Base-by-base conservation (phyloP, 345 rosid genomes). In the Gossypium thurberi region DNA sequence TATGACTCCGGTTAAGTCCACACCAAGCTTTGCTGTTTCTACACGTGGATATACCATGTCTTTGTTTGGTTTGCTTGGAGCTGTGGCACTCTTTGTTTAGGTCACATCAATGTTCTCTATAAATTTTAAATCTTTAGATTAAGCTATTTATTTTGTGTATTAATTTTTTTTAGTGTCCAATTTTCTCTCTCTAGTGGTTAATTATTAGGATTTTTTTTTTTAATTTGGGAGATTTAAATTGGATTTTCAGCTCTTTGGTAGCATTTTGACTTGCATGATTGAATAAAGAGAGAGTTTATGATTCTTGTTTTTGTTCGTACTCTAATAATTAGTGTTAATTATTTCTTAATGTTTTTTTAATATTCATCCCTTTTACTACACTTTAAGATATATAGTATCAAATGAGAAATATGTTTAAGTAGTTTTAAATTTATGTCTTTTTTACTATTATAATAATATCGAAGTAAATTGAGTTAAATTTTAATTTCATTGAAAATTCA, bases 61-160 rank as follows among this genome's bases (percentile, higher is more conserved):
- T 15, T 70, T 75, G 74, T 53, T 77, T 26, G 81, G 71, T 23
- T 65, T 81, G 47, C 52, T 82, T 18, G 87, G 80, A 78, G 84
- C 77, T 64, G 75, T 63, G 12, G 74, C 84, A 46, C 28, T 81
- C 69, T 75, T 85, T 73, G 80, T 71, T 70, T 85, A 83, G 67
- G 69, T 8, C 18, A 14, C 20, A 26, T 8, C 61, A 56, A 56
- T 33, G 61, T n/a, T 56, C 1, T 28, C 20, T 61, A 8, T 12
- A 20, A n/a, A 43, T 23, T 10, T 46, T 44, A 2, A 20, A 9
- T 21, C 25, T 21, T 55, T 18, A 2, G 20, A 1, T 4, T 70
- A 62, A 63, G 80, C 72, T 80, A 53, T 80, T 81, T 69, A 62
- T 78, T 62, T 33, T 76, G 77, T 78, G 81, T 76, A 81, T 80